Evolutionary conservation across 2,329 filamentous ascomycete genomes (phyloP), one percentile per base, ranked within the genome.

Genomic region (Diplodia corticola): DNA sequence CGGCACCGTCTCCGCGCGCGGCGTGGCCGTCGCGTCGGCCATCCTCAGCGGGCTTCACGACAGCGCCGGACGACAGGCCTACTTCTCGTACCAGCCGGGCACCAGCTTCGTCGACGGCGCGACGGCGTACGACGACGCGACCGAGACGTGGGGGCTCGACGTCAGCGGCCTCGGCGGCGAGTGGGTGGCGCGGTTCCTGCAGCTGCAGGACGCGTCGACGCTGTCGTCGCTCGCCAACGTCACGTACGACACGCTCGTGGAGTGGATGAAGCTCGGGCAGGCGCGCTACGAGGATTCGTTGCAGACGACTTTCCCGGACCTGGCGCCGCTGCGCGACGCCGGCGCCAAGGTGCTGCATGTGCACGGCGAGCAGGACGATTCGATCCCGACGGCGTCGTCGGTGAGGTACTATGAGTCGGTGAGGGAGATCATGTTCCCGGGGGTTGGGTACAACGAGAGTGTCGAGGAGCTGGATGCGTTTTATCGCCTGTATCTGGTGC

Each of bases 321-420:
- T 87, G 0, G 82, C 81, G 0, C 68, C 76, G 6, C 86, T 86
- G 77, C 76, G 82, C 35, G 65, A 76, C 2, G 70, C 77, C 0
- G 85, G 85, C 35, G 85, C 83, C 61, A 88, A 88, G 73, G 74
- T 88, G 3, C 74, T 88, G 6, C 84, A 86, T 72, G 85, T 81
- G 75, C 85, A 88, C 73, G 85, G 63, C 60, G 84, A 87, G 73
- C 82, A 81, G 0, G 86, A 87, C 71, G 73, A 78, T 17, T 81
- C 78, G 6, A 77, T 88, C 67, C 85, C 85, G 1, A 73, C 85
- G 1, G 83, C 78, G 5, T 85, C 83, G 0, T 86, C 83, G 0
- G 80, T 85, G 0, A 83, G 80, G 70, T 88, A 86, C 77, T 82
- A 80, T 74, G 79, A 87, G 64, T 81, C 83, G 1, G 85, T 87